Conservation (phyloP, 495 filamentous ascomycete genomes). For the Hypoxylon perforatum region DNA sequence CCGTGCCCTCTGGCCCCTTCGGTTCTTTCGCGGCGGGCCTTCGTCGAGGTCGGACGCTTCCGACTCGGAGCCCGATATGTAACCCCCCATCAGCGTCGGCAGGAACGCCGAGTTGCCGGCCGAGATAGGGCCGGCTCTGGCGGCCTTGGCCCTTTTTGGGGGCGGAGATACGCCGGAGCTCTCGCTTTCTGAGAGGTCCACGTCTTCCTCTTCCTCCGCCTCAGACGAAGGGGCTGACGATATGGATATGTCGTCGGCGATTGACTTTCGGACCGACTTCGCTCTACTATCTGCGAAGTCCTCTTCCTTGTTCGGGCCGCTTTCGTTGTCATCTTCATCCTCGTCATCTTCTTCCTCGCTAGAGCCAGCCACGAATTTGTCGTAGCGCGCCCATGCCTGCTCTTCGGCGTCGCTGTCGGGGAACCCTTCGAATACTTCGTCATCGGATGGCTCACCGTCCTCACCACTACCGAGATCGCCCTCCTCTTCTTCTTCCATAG, state of each 20-base stretch:
- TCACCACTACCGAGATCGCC: conserved; percentile 30
- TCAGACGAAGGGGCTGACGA: conserved; percentile 37
- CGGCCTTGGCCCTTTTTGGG: conserved; percentile 50
- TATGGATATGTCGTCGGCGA: conserved; percentile 41
- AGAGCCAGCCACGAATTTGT: conserved; percentile 52
- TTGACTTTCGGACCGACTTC: conserved; percentile 26
- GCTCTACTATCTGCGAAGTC: conserved; percentile 35
- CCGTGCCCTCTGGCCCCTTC: conserved; percentile 87
- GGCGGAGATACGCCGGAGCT: conserved; percentile 52
- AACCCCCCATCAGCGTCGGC: conserved; percentile 88
- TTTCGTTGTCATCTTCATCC: conserved; percentile 47
- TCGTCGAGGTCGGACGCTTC: conserved; percentile 63
- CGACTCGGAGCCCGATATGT: conserved; percentile 88
- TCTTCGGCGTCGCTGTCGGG: conserved; percentile 64
- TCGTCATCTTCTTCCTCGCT: conserved; percentile 53
- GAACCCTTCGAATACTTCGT: conserved; percentile 61
- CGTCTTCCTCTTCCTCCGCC: conserved; percentile 26
- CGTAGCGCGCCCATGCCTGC: conserved; percentile 55
- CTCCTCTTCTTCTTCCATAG: conserved; percentile 34
- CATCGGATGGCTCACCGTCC: conserved; percentile 35
- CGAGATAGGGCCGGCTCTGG: conserved; percentile 31
- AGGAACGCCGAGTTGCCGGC: conserved; percentile 75
- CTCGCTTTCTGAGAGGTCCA: conserved; percentile 39
- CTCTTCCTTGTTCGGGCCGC: conserved; percentile 24
- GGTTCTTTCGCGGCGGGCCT: conserved; percentile 72